Evolutionary conservation across 2,329 filamentous ascomycete genomes (phyloP).

Genomic region (Fusarium tjaetaba): DNA sequence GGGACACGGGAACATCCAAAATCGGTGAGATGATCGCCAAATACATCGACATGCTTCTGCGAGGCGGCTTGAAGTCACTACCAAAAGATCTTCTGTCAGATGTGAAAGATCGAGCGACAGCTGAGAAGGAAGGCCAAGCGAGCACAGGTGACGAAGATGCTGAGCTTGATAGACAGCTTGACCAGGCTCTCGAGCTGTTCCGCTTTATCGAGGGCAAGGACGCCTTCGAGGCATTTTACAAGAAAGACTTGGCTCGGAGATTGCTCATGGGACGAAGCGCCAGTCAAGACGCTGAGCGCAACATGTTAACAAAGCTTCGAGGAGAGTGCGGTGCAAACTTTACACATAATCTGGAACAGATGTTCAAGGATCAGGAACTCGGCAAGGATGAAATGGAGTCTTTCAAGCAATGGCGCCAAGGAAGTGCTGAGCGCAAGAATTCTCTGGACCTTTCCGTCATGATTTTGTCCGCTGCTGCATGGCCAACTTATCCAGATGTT

Average conservation of each 20-base stretch:
- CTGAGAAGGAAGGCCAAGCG: conserved; percentile 70
- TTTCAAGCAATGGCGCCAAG: conserved; percentile 76
- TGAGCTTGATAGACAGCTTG: conserved; percentile 89
- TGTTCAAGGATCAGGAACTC: conserved; percentile 99
- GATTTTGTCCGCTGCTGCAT: conserved; percentile 89
- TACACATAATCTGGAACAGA: conserved; percentile 96
- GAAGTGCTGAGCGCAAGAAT: conserved; percentile 58
- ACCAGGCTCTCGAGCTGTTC: conserved; percentile 93
- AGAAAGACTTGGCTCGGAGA: conserved; percentile 91
- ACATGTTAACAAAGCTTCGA: conserved; percentile 92
- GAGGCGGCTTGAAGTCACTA: conserved; percentile 86
- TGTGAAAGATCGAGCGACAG: conserved; percentile 64
- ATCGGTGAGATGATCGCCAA: conserved; percentile 99
- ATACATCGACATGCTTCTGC: conserved; percentile 89
- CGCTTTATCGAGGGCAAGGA: conserved; percentile 97
- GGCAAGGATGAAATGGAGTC: conserved; percentile 92
- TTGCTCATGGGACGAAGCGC: conserved; percentile 92
- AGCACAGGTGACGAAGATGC: conserved; percentile 87
- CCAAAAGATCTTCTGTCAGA: conserved; percentile 75
- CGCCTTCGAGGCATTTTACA: conserved; percentile 99
- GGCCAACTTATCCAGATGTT: conserved; percentile 88
- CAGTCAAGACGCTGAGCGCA: conserved; percentile 93
- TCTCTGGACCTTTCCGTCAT: conserved; percentile 78
- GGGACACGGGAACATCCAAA: conserved; percentile 87
- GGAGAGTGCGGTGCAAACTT: conserved; percentile 94